Evolutionary conservation across 1,284 basidiomycete species (phyloP).

Genomic region (Heterobasidion annosum): DNA sequence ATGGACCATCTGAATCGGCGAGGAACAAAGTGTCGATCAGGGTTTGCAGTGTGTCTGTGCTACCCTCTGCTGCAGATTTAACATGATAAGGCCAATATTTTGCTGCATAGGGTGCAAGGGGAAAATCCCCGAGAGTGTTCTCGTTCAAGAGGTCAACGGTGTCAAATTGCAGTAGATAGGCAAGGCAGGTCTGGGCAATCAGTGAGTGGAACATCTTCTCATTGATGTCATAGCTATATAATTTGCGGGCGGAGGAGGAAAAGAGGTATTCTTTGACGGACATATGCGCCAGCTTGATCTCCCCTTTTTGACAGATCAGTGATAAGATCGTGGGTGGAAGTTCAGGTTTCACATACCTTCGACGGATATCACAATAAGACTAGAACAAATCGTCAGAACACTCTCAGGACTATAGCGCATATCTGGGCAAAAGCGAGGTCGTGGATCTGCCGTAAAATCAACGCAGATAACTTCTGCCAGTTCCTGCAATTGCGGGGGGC

Average conservation of each 20-base stretch:
- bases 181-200: neutral
- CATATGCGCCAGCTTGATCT: neutral
- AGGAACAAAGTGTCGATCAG: neutral
- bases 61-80: neutral
- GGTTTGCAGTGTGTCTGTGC: neutral
- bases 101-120: neutral
- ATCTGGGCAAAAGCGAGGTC: too few relatives aligned
- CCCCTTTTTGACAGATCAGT: neutral
- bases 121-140: neutral
- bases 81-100: neutral
- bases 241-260: neutral
- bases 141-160: neutral
- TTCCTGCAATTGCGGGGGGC: neutral
- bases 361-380: too few relatives aligned
- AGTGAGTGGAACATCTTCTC: neutral
- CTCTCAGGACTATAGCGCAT: too few relatives aligned
- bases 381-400: too few relatives aligned
- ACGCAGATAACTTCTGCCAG: neutral
- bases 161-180: neutral
- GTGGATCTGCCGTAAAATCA: neutral
- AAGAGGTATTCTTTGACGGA: neutral
- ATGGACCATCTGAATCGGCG: neutral
- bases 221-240: neutral
- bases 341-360: too few relatives aligned
- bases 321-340: too few relatives aligned